Evolutionary conservation across 23 red algal species (phyloP), one percentile per base, ranked within the genome.

Genomic region (Pyropia yezoensis): DNA sequence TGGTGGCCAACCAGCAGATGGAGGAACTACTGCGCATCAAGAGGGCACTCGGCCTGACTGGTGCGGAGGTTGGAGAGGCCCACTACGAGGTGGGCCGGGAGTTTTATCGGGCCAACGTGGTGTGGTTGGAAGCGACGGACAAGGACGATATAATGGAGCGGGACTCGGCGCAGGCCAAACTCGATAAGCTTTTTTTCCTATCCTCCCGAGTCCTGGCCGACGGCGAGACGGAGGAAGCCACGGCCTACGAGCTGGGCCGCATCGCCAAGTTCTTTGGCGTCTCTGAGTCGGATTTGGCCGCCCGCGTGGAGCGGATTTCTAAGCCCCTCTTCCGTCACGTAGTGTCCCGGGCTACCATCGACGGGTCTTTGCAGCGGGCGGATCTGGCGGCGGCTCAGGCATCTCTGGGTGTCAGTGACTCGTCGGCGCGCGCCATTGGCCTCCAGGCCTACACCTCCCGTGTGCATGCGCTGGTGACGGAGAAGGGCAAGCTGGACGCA

Each of bases 161-260:
- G 15, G 64, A 73, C 55, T 59, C 65, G 32, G 80, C 82, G 12
- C 76, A 83, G 64, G 63, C 53, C 24, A 72, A 59, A 8, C 55
- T 98, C 30, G 76, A 89, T 63, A 98, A 91, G 57, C 61, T 91
- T 6, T 51, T 98, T 9, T 98, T 90, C 59, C 60, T 98, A 14
- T 98, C 75, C 18, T 73, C 80, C 54, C 78, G 94, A 0, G 63
- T 98, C 69, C 83, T 91, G n/a, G 67, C 52, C 15, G 92, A 96
- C 27, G 78, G 83, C 28, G 94, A 98, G 27, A 74, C 85, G 2
- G 94, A 98, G 52, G 94, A 98, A 74, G 94, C 85, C 8, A 87
- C 80, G 54, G 62, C 64, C 24, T 98, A 98, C 69, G 94, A 98
- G 57, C 70, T 66, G 65, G 76, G 74, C 21, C 58, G 92, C 19